A percentile compares a stretch with the other conserved stretches of the same genome.
phyloP scores from a whole-genome alignment of 2,329 filamentous ascomycete species.

The Penicillium digitatum region DNA sequence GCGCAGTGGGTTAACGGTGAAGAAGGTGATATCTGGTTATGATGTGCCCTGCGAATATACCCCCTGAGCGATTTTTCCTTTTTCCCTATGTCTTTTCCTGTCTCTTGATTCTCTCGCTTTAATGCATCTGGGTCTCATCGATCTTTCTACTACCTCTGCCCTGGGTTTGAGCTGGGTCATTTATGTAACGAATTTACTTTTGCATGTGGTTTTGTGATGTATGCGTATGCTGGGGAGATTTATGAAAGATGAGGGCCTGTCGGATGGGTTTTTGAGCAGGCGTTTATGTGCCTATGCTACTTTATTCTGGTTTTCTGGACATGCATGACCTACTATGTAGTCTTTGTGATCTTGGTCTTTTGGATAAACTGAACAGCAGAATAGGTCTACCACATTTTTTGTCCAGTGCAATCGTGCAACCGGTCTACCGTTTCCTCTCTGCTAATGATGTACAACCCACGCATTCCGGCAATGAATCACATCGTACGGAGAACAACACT shows the following conservation, averaged over 20 bases:
- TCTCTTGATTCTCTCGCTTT: neutral
- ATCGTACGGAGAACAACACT: neutral
- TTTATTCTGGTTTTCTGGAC: neutral
- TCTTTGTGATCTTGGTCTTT: neutral
- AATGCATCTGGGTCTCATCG: constrained; percentile 3
- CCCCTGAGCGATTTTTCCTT: constrained; percentile 33
- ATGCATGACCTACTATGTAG: neutral
- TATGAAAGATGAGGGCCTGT: neutral
- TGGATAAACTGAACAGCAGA: constrained; percentile 6
- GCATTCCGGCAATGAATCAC: neutral
- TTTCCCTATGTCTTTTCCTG: constrained; percentile 1
- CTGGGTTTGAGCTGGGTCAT: constrained; percentile 1
- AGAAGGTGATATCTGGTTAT: constrained; percentile 89
- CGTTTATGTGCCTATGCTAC: neutral
- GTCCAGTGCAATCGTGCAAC: neutral
- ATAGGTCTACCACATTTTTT: neutral
- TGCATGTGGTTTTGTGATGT: constrained; percentile 1
- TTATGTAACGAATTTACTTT: constrained; percentile 1
- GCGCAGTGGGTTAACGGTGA: constrained; percentile 77
- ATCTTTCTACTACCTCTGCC: neutral
- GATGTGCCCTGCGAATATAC: constrained; percentile 36
- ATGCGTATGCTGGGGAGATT: constrained; percentile 1
- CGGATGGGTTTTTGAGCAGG: neutral
- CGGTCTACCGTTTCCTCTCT: neutral
- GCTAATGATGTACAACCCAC: neutral